Base-by-base conservation (phyloP, 176 grass and related monocot genomes). In the Bolboschoenus planiculmis region DNA sequence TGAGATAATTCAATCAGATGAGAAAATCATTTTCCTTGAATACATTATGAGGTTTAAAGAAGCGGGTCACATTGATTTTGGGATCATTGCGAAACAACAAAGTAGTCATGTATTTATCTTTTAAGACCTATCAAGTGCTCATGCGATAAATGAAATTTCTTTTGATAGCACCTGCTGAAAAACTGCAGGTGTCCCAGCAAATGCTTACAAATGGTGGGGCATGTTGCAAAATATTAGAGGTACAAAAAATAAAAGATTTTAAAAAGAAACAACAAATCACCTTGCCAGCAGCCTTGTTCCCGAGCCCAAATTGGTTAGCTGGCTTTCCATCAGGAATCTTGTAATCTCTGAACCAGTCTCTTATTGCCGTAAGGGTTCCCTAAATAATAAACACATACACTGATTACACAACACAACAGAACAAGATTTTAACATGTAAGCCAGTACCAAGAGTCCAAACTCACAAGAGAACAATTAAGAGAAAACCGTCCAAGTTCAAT, bases 271-370 rank as follows among this genome's bases (percentile, higher is more conserved):
- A 47, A 31, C 31, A 40, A 85, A 70, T 93, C 89, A 99, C 93
- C 89, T 95, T 99, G 91, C 80, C 91, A 64, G 86, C 79, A 27
- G 96, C 92, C 62, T 90, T 99, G 89, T 97, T 92, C 33, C 92
- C 92, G 29, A 97, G 92, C 54, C 92, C 95, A 51, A 97, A 97
- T 74, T 82, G 84, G 81, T 99, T 99, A 56, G 93, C 96, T 46
- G 96, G 96, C 75, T 99, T 99, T 68, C 96, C 96, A 74, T 99
- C 96, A 46, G 96, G 93, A 87, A 93, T 95, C 89, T 99, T 99
- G 93, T 99, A 99, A 88, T 99, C 93, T 88, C 96, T 91, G 87
- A 99, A 95, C 96, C 96, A 99, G 77, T 95, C 91, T 78, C 96
- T 87, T 86, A 99, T 95, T 8, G 96, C 93, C 44, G 91, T 99